These are phyloP conservation scores for Stereocaulon alpinum DNA, from an alignment of 495 filamentous ascomycete species.

Conservation along the genomic window DNA sequence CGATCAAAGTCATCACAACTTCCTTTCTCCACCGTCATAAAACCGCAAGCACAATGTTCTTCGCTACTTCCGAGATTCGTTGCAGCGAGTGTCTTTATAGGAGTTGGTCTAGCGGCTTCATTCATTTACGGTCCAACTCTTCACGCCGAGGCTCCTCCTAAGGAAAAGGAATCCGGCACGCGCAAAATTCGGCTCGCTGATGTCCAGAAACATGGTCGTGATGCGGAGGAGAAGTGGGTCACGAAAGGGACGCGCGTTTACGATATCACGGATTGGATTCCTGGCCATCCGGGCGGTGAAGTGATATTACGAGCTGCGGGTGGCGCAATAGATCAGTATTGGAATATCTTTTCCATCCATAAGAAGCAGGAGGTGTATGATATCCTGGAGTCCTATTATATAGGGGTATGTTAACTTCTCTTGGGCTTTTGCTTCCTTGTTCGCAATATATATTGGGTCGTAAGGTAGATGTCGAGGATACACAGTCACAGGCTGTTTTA, in stretches of 20 bases:
- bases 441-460: too few species aligned
- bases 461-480: too few species aligned
- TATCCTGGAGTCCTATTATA: constrained; percentile 43
- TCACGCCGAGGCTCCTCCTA: constrained; percentile 1
- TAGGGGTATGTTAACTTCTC: constrained; percentile 26
- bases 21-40: neutral
- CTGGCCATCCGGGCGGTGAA: constrained; percentile 47
- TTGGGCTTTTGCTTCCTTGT: too few species aligned
- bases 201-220: constrained; percentile 38
- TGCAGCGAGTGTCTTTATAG: neutral
- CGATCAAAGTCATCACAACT: neutral
- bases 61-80: neutral
- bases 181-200: constrained; percentile 36
- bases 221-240: constrained; percentile 41
- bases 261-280: constrained; percentile 49
- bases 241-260: constrained; percentile 44
- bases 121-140: neutral
- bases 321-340: constrained; percentile 48
- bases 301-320: constrained; percentile 50
- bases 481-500: too few species aligned
- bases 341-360: constrained; percentile 54
- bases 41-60: neutral
- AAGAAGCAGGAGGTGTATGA: constrained; percentile 46
- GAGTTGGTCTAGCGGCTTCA: neutral
- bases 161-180: neutral